phyloP scores from a whole-genome alignment of 768 basidiomycete species.

The Lactarius sanguifluus region DNA sequence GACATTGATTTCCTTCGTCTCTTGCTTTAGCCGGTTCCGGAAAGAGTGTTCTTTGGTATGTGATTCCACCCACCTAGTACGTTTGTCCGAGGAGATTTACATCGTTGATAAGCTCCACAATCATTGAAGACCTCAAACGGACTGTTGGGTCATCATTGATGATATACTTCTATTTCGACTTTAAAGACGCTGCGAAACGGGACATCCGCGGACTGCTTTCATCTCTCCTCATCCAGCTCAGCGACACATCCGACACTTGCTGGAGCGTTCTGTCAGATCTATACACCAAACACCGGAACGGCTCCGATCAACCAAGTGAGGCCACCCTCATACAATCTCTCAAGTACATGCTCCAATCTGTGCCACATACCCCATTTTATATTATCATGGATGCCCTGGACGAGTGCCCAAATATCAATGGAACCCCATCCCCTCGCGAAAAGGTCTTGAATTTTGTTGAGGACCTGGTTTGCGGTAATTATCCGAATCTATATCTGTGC shows the following conservation, averaged over 20 bases:
- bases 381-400: conserved; percentile 8
- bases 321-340: neutral
- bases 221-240: conserved; percentile 7
- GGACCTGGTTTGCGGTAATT: neutral
- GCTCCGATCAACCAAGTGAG: neutral
- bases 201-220: conserved; percentile 1
- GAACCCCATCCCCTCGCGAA: neutral
- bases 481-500: conserved; percentile 2
- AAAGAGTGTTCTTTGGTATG: conserved; percentile 14
- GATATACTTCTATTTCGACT: conserved; percentile 6
- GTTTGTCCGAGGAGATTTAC: neutral
- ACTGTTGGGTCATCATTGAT: neutral
- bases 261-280: neutral
- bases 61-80: neutral
- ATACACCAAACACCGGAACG: neutral
- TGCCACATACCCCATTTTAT: neutral
- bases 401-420: conserved; percentile 4
- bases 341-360: neutral
- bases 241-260: neutral
- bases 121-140: conserved; percentile 7
- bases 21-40: conserved; percentile 7
- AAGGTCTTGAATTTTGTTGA: neutral
- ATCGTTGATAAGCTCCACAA: conserved; percentile 1
- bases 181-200: neutral
- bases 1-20: neutral